phyloP scores from a whole-genome alignment of 176 grass and related monocot species.

The Aechmea fasciata region DNA sequence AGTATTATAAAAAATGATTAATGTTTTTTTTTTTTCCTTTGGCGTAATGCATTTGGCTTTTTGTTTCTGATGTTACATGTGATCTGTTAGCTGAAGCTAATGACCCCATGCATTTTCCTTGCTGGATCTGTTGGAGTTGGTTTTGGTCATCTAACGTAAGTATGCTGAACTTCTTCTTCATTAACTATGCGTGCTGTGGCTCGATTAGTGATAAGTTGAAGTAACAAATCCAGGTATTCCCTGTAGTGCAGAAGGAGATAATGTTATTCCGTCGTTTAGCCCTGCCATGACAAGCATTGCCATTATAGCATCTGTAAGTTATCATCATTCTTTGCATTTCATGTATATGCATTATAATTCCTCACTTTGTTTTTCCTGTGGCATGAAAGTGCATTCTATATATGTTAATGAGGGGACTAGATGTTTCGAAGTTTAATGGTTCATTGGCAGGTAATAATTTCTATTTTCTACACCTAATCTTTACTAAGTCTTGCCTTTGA shows the following conservation, averaged over 20 bases:
- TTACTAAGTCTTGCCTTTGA: background rate
- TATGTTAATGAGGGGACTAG: background rate
- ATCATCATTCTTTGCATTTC: background rate
- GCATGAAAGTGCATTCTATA: background rate
- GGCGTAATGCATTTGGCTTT: background rate
- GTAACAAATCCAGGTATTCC: background rate
- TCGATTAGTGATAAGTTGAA: background rate
- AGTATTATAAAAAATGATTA: background rate
- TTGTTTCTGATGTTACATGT: background rate
- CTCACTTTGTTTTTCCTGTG: background rate
- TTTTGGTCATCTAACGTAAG: constrained; percentile 10
- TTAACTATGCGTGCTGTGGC: background rate
- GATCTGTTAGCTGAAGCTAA: background rate
- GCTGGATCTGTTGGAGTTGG: constrained; percentile 3
- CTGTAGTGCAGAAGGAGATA: constrained; percentile 9
- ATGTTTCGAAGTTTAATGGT: background rate
- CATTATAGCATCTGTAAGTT: constrained; percentile 12
- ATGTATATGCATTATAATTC: background rate
- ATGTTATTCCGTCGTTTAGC: constrained; percentile 1
- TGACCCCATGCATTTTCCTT: constrained; percentile 9
- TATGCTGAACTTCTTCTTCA: background rate
- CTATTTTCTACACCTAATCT: background rate
- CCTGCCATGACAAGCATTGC: constrained; percentile 8
- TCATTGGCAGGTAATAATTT: constrained; percentile 2
- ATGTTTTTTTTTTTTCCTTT: background rate